phyloP scores from a whole-genome alignment of 1,284 basidiomycete genomes.

The Marasmius oreades region DNA sequence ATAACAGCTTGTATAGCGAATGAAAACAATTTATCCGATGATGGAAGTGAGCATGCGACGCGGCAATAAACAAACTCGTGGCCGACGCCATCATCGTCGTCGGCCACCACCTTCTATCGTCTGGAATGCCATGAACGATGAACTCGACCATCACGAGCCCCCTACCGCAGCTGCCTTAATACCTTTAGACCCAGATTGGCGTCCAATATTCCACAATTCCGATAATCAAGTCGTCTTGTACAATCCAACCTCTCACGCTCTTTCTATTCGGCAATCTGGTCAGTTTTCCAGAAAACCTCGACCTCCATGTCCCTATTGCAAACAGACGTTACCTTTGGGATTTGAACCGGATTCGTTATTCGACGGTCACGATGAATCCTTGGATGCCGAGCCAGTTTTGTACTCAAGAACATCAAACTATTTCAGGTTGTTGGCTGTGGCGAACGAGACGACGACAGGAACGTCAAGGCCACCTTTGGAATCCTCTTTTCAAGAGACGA shows the following conservation, averaged over 20 bases:
- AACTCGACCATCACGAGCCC: not conserved
- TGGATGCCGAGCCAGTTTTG: slow-evolving; percentile 25
- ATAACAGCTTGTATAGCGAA: slow-evolving; percentile 19
- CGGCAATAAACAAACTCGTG: not conserved
- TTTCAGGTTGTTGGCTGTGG: slow-evolving; percentile 66
- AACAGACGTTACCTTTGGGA: slow-evolving; percentile 47
- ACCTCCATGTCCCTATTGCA: slow-evolving; percentile 68
- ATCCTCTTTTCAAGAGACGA: slow-evolving; percentile 15
- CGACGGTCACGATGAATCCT: slow-evolving; percentile 8
- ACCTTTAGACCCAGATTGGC: slow-evolving; percentile 45
- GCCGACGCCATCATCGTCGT: not conserved
- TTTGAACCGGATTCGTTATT: slow-evolving; percentile 24
- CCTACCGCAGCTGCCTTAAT: slow-evolving; percentile 10
- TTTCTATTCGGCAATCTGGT: slow-evolving; percentile 56
- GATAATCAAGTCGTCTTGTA: slow-evolving; percentile 87
- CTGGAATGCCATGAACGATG: slow-evolving; percentile 3
- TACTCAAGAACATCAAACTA: slow-evolving; percentile 63
- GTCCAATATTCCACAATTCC: slow-evolving; percentile 70
- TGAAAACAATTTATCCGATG: not conserved
- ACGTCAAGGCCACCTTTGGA: slow-evolving; percentile 31
- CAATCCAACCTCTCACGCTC: slow-evolving; percentile 81
- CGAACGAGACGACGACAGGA: slow-evolving; percentile 63
- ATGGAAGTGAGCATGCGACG: not conserved
- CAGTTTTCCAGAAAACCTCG: slow-evolving; percentile 24
- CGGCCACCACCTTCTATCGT: not conserved